Base-by-base conservation (phyloP, 129 eudicot species). In the Flaveria sonorensis region DNA sequence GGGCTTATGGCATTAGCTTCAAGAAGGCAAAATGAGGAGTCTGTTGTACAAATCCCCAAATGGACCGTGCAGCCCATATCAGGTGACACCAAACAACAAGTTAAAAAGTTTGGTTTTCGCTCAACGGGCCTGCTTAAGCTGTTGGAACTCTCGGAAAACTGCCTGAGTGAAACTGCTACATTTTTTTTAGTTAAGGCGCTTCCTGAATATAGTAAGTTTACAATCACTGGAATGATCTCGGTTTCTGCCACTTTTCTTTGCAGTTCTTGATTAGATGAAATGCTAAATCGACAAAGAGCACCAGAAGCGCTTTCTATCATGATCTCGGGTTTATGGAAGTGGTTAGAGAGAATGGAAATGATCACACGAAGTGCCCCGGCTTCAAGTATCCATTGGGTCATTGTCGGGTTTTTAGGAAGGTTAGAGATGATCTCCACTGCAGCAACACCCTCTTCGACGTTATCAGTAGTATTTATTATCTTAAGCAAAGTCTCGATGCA, bases 191-290 rank as follows among this genome's bases (percentile, higher is more conserved):
- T 83, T 32, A 67, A 75, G 13, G 80, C n/a, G 14, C 74, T 79
- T 46, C 86, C 86, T 18, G 86, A 71, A 14, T 67, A 77, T 21
- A 86, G 74, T 11, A 82, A 46, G 10, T 67, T 68, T 12, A 82
- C 76, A 3, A 86, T 71, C 20, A 73, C 45, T 10, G 84, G 77
- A 14, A 85, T 78, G 30, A 79, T 74, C 23, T 82, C 84, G 11
- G 84, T 72, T 82, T 82, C 89, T 18, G 86, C 89, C 14, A 79
- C 89, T 43, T 79, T 66, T 57, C 78, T 85, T 46, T 85, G 89
- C 16, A 76, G n/a, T 15, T 79, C 86, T 30, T 19, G 79, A 82
- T 85, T 75, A 6, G 84, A 63, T 39, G 89, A 74, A 28, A 47
- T 64, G 4, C 85, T 85, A 57, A 85, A 85, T 1, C 85, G 88